These are phyloP conservation scores for Malassezia psittaci DNA, from an alignment of 1,284 basidiomycete species.

Conservation along the genomic window DNA sequence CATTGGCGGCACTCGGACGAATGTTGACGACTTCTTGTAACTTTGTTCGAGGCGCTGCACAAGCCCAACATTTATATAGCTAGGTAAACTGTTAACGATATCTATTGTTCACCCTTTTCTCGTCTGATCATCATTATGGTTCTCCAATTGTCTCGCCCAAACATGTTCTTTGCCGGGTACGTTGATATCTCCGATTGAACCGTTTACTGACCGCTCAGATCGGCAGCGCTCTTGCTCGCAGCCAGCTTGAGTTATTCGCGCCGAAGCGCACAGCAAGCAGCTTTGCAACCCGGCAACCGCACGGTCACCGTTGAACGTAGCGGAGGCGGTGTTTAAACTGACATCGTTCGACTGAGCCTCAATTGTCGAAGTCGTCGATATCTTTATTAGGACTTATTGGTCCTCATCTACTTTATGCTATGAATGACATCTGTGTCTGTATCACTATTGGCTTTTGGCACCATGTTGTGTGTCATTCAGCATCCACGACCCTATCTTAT, in stretches of 20 bases:
- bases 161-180: conserved; percentile 1
- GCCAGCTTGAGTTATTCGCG: conserved; percentile 2
- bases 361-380: too few relatives aligned
- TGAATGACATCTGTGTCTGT: too few relatives aligned
- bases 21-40: too few relatives aligned
- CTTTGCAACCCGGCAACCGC: conserved; percentile 6
- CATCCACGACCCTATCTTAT: too few relatives aligned
- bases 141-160: neutral
- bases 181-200: neutral
- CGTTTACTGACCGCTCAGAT: neutral
- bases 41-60: too few relatives aligned
- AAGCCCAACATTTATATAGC: neutral
- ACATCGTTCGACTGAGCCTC: neutral
- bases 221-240: neutral
- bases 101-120: neutral
- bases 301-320: conserved; percentile 14
- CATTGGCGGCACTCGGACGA: too few relatives aligned
- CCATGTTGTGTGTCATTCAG: too few relatives aligned
- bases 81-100: neutral
- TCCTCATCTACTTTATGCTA: too few relatives aligned
- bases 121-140: neutral
- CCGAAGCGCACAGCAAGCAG: neutral
- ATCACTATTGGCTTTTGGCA: too few relatives aligned
- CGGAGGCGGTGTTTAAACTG: conserved; percentile 11
- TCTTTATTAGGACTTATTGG: too few relatives aligned